phyloP scores from a whole-genome alignment of 2,329 filamentous ascomycete species.

The Aspergillus hortae region DNA sequence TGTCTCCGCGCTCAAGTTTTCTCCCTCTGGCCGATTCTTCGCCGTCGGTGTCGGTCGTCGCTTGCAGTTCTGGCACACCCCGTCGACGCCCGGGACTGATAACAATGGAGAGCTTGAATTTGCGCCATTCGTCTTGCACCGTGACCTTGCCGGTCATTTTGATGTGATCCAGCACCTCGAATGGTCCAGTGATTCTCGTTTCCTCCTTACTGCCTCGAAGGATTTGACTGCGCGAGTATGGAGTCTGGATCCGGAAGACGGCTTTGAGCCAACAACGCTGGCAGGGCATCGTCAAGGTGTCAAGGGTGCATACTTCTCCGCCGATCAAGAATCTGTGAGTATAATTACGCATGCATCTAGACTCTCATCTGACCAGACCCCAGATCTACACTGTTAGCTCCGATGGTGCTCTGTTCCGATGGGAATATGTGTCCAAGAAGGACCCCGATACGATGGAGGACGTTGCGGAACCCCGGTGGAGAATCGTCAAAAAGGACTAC shows the following conservation, averaged over 20 bases:
- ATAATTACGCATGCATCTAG: neutral
- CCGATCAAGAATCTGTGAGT: constrained; percentile 74
- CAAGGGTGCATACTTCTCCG: constrained; percentile 93
- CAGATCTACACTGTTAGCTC: constrained; percentile 91
- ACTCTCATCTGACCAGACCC: constrained; percentile 11
- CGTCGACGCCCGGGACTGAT: constrained; percentile 78
- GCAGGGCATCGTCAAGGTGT: constrained; percentile 88
- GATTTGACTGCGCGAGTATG: constrained; percentile 92
- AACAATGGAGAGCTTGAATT: constrained; percentile 83
- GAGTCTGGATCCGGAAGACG: constrained; percentile 83
- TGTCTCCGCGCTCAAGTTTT: constrained; percentile 81
- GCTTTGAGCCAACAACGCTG: constrained; percentile 83
- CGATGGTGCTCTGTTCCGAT: constrained; percentile 93
- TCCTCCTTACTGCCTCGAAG: constrained; percentile 88
- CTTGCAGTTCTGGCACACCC: constrained; percentile 94
- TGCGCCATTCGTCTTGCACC: constrained; percentile 86
- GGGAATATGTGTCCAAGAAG: constrained; percentile 71
- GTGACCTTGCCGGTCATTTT: constrained; percentile 83
- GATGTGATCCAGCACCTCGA: constrained; percentile 81
- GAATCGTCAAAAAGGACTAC: constrained; percentile 85
- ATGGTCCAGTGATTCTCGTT: constrained; percentile 94
- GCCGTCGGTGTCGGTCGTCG: constrained; percentile 82
- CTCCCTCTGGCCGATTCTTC: constrained; percentile 86
- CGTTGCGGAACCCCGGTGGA: constrained; percentile 74
- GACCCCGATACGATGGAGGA: constrained; percentile 60